These are phyloP conservation scores for Aspergillus chevalieri DNA, from an alignment of 2,329 filamentous ascomycete genomes.

Conservation along the genomic window DNA sequence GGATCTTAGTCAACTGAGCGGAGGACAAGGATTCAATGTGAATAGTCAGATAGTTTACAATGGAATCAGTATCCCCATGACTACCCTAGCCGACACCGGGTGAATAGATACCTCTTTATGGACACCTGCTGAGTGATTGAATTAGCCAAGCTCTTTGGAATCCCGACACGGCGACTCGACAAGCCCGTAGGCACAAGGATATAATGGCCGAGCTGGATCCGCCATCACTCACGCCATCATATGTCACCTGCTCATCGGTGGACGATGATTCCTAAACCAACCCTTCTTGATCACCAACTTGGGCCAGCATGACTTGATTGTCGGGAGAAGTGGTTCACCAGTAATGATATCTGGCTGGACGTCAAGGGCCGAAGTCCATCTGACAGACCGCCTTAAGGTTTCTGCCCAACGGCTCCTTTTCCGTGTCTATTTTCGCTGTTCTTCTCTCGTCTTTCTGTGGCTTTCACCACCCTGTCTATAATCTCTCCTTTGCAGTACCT, in stretches of 20 bases:
- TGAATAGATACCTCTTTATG: not conserved
- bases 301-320: not conserved
- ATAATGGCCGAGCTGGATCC: not conserved
- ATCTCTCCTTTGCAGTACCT: not conserved
- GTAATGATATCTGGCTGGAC: not conserved
- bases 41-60: not conserved
- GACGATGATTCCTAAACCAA: not conserved
- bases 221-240: not conserved
- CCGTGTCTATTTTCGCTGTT: not conserved
- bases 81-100: not conserved
- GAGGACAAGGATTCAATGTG: not conserved
- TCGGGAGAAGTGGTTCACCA: not conserved
- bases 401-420: conserved; percentile 1
- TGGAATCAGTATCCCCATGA: not conserved
- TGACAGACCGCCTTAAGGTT: not conserved
- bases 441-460: not conserved
- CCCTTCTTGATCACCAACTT: not conserved
- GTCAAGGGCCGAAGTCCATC: not conserved
- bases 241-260: not conserved
- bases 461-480: not conserved
- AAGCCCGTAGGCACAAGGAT: not conserved
- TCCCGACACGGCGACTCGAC: not conserved
- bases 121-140: not conserved
- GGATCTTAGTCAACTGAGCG: not conserved
- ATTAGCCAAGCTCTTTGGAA: not conserved